Base-by-base conservation (phyloP, 2,329 filamentous ascomycete species). In the Colletotrichum navitas region DNA sequence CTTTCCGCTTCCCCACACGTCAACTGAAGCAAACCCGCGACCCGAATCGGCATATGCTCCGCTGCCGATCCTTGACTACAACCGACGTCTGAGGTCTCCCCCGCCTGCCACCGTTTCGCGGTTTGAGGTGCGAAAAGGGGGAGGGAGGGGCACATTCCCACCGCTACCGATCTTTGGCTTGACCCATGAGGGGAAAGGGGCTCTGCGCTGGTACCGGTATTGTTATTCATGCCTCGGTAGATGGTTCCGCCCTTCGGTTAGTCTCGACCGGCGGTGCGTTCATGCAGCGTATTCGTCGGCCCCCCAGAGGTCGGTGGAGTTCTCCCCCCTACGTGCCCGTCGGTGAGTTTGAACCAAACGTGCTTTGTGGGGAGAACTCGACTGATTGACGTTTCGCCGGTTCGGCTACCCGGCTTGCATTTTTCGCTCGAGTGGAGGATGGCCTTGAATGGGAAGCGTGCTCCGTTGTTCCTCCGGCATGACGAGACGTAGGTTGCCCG, bases 31-130 rank as follows among this genome's bases (percentile, higher is more conserved):
- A 51, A 18, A 18, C 59, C 39, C 47, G 51, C 58, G 41, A 58
- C 68, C 68, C 58, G 64, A 71, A 68, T 54, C 58, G 68, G 68
- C 49, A 71, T 56, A 54, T 58, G 29, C 64, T 71, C 68, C 68
- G 68, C 52, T 26, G 24, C 56, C 51, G 49, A 60, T 26, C 8
- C 55, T 39, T 65, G 63, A 52, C 63, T 36, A 47, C 63, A 36
- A 49, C 34, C 60, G 60, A 62, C 18, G 41, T 47, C 41, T 49
- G 34, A 39, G 60, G 29, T 21, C 21, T 29, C 7, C 18, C 3
- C 45, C 39, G 24, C 21, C 24, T 26, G n/a, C 36, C n/a, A 32
- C 29, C 39, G 67, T 62, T 62, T 62, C 43, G 59, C 32, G 39
- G 32, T 36, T 26, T 32, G 29, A 26, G 26, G 18, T 12, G 43